Base-by-base conservation (phyloP, 2,329 filamentous ascomycete species). In the Trichoderma sp. region DNA sequence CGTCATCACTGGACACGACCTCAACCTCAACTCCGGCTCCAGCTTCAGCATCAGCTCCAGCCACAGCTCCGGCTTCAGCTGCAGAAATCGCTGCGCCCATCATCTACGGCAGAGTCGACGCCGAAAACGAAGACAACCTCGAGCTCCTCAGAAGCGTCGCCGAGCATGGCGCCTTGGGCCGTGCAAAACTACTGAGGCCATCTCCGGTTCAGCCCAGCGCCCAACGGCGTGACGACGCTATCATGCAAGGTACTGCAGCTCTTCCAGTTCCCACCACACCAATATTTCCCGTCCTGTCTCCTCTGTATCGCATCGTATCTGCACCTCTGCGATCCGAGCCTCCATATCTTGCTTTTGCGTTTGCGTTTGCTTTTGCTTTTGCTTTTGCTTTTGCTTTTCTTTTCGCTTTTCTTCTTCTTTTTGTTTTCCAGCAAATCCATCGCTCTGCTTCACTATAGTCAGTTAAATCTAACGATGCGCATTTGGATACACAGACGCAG, bases 41-140 rank as follows among this genome's bases (percentile, higher is more conserved):
- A 35, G 69, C 69, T 8, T 22, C 57, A 22, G 27, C 37, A 2
- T n/a, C 34, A 29, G 3, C 27, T 15, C 19, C 64, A 27, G 34
- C 61, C 17, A 32, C 70, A 34, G 68, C 70, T 48, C 63, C 68
- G n/a, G 39, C 71, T 12, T 68, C 73, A 19, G 19, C 39, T 19
- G 39, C 67, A 8, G 70, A 54, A 6, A 67, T 69, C 12, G 69
- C 72, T 10, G 74, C 71, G 15, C 67, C 71, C 8, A 61, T 64
- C 52, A 73, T 73, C 60, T 80, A 78, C 67, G 78, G 76, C 50
- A 73, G 77, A 42, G 71, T 78, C 69, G 76, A 79, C 64, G 76
- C 78, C 2, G 78, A 78, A 68, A 75, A 79, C 60, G 76, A 80
- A 70, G 73, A 74, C 34, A 77, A 76, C 68, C 70, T 79, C n/a